Conservation (phyloP, 176 grass and related monocot species). For the Tillandsia leiboldiana region DNA sequence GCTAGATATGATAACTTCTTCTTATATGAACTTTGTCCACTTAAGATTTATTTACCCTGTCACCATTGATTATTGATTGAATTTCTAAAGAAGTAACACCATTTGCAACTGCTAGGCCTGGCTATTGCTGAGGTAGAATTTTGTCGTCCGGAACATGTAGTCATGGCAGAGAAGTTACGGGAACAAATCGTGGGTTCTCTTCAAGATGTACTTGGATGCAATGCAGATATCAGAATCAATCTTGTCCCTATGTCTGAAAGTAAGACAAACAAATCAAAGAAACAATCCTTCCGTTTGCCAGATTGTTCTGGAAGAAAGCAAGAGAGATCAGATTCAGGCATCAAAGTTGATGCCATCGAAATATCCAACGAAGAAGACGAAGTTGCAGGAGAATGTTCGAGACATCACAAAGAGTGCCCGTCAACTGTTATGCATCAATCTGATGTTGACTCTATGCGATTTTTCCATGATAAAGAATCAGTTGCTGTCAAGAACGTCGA, state of each 20-base stretch:
- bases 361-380: no score
- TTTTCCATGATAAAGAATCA: no score
- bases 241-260: conserved; percentile 25
- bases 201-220: conserved; percentile 60
- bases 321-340: conserved; percentile 2
- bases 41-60: not conserved
- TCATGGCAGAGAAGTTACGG: conserved; percentile 46
- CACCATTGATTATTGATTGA: conserved; percentile 11
- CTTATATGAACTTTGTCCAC: not conserved
- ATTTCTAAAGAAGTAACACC: not conserved
- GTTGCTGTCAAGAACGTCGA: no score
- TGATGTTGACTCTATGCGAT: not conserved
- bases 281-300: conserved; percentile 34
- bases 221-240: conserved; percentile 59
- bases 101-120: conserved; percentile 29
- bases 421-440: not conserved
- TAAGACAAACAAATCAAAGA: conserved; percentile 19
- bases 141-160: conserved; percentile 36
- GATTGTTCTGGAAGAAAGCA: conserved; percentile 37
- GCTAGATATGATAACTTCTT: not conserved
- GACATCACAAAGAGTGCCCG: not conserved
- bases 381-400: no score
- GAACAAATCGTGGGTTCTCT: conserved; percentile 54
- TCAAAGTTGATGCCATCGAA: no score
- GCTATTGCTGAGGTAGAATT: conserved; percentile 66